Evolutionary conservation across 805 yeast genomes (phyloP), one percentile per base, ranked within the genome.

Genomic region (Pichia scutulata): DNA sequence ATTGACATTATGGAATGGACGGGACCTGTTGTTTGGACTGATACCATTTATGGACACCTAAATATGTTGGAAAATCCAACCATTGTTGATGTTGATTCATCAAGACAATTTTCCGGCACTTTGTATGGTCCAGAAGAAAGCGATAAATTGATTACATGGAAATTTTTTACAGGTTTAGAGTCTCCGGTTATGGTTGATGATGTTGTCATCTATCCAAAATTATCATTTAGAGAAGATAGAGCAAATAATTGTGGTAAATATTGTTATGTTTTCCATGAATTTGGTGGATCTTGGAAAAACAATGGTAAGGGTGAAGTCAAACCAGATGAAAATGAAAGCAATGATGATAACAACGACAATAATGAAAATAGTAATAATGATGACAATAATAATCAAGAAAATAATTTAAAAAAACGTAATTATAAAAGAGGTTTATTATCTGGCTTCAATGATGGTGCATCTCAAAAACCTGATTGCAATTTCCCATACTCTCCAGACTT

Each of bases 11-110:
- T 81, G 71, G 77, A 73, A 58, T 84, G 89, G 89, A 83, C 93
- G 0, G 95, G 95, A 12, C 80, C 86, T 43, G 93, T 88, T 41
- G 69, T 81, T 24, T 86, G 89, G 82, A 82, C 95, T 1, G 92
- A 85, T 62, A 80, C 81, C 12, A 75, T 84, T 13, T 75, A 84
- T 64, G 75, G 76, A 9, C 86, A 84, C 62, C 72, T 84, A 62
- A 83, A 84, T 61, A 61, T 66, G 23, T 54, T 65, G 42, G 56
- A 52, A 46, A 62, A 65, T 40, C 69, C 69, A 49, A 64, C 68
- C 2, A 57, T 65, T 47, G 66, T 65, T 41, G 69, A 65, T 49
- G 61, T 65, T 24, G 69, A 65, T 51, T 60, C 63, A 28, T 57
- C 56, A 33, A 61, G 69, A 57, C 60, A 59, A 45, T 53, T 60